Percentiles rank a stretch among this genome's conserved stretches.
These are phyloP conservation scores for Rosa chinensis DNA, from an alignment of 306 rosid species.

Conservation along the genomic window DNA sequence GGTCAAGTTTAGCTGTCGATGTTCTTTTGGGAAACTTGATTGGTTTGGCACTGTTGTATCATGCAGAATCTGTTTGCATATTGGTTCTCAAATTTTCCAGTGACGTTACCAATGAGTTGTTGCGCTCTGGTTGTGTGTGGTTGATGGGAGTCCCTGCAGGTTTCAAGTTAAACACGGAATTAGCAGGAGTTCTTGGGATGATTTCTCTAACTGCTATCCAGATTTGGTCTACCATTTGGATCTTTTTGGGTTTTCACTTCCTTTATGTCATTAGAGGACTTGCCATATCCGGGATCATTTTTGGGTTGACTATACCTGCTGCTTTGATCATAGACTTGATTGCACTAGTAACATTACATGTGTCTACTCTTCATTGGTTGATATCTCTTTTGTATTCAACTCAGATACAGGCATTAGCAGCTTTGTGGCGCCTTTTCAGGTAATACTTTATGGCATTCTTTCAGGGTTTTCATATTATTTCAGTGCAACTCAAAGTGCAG, in stretches of 20 bases:
- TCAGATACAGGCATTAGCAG: constrained; percentile 81
- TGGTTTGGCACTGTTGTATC: constrained; percentile 66
- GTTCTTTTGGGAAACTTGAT: constrained; percentile 74
- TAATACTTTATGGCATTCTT: constrained; percentile 28
- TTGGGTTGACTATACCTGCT: constrained; percentile 76
- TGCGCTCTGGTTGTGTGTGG: constrained; percentile 96
- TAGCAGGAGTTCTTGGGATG: constrained; percentile 83
- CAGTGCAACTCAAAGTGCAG: background rate
- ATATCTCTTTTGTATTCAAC: constrained; percentile 82
- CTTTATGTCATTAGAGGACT: constrained; percentile 60
- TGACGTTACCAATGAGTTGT: constrained; percentile 60
- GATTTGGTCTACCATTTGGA: constrained; percentile 93
- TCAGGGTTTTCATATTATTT: background rate
- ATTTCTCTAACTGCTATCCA: constrained; percentile 84
- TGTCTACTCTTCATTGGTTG: constrained; percentile 81
- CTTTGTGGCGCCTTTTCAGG: constrained; percentile 99
- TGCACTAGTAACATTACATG: constrained; percentile 60
- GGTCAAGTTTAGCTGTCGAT: constrained; percentile 82
- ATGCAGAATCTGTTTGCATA: constrained; percentile 49
- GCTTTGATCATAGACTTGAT: constrained; percentile 72
- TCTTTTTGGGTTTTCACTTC: constrained; percentile 55
- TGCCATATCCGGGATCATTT: constrained; percentile 72
- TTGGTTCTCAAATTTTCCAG: constrained; percentile 56
- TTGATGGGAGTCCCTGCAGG: constrained; percentile 98
- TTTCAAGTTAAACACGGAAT: constrained; percentile 86